Conservation (phyloP, 2,329 filamentous ascomycete genomes). For the Aspergillus melleus region DNA sequence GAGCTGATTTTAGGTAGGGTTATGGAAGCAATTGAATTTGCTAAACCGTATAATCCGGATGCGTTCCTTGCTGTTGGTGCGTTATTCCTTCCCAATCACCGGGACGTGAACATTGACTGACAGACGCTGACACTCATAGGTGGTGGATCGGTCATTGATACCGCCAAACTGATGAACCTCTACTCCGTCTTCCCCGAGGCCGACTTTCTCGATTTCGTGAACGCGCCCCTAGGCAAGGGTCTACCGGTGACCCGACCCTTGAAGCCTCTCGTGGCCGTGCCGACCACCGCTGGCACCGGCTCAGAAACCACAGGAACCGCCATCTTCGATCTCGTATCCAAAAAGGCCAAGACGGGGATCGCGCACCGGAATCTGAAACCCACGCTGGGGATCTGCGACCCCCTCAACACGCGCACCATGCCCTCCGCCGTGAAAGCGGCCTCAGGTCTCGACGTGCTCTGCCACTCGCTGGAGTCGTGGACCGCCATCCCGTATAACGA, state of each 20-base stretch:
- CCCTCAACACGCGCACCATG: conserved; percentile 94
- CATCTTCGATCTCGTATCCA: conserved; percentile 91
- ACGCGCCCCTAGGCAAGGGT: conserved; percentile 87
- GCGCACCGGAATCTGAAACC: conserved; percentile 95
- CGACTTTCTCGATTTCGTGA: conserved; percentile 96
- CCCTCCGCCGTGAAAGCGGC: conserved; percentile 88
- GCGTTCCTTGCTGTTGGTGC: conserved; percentile 85
- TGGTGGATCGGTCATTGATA: conserved; percentile 94
- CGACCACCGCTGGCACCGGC: conserved; percentile 82
- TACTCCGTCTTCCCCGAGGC: conserved; percentile 89
- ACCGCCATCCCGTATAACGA: conserved; percentile 94
- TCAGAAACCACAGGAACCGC: conserved; percentile 97
- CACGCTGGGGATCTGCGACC: conserved; percentile 81
- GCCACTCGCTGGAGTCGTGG: conserved; percentile 94
- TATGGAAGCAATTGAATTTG: conserved; percentile 84
- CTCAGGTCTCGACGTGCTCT: conserved; percentile 91
- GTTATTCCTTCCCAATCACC: background rate
- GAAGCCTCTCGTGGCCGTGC: conserved; percentile 76
- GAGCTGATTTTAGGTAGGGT: conserved; percentile 55
- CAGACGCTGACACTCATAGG: conserved; percentile 32
- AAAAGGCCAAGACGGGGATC: conserved; percentile 91
- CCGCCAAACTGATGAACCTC: conserved; percentile 97
- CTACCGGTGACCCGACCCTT: conserved; percentile 70
- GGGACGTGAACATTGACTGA: conserved; percentile 10
- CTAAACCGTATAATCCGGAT: conserved; percentile 77